Base-by-base conservation (phyloP, 257 asterid genomes). In the Solanum pimpinellifolium region DNA sequence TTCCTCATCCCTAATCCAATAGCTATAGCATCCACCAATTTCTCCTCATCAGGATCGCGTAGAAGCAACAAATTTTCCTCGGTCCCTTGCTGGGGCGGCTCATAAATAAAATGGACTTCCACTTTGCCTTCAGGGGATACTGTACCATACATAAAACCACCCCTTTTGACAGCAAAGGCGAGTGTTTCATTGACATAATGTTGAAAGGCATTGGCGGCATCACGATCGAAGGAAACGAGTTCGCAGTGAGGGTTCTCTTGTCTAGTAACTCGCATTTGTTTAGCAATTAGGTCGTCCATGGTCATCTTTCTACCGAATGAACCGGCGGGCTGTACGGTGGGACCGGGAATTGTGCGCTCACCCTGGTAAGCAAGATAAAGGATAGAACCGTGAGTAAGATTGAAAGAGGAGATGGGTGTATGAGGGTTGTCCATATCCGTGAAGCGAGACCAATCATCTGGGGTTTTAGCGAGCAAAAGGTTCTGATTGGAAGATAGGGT, bases 251-350 rank as follows among this genome's bases (percentile, higher is more conserved):
- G 98, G 69, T 86, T 92, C 88, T 97, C 99, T 88, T 97, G 99
- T 27, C 98, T 93, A 20, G 94, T 90, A 33, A 97, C 76, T 29
- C 99, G 94, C 99, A 96, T 96, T 85, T 97, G 99, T 89, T 94
- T 96, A 5, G 99, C 99, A 77, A 97, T 97, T 18, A 97, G 88
- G 88, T 97, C 99, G 82, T 97, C 99, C 94, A 97, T 93, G 46
- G 99, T 97, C 99, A 96, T 97, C 95, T 96, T 97, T 92, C 86
- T 93, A 35, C 99, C 99, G 77, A 97, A 97, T 2, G 99, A 96
- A 9, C 99, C 99, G 14, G 97, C 91, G 0, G 98, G 98, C 41
- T 90, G 85, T 87, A 97, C 88, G 20, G 90, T 74, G 2, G 99
- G 99, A 2, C 98, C 99, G 20, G 93, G 88, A 35, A 97, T 94